Evolutionary conservation across 2,329 filamentous ascomycete species (phyloP).

Genomic region (Ascochyta koolunga): DNA sequence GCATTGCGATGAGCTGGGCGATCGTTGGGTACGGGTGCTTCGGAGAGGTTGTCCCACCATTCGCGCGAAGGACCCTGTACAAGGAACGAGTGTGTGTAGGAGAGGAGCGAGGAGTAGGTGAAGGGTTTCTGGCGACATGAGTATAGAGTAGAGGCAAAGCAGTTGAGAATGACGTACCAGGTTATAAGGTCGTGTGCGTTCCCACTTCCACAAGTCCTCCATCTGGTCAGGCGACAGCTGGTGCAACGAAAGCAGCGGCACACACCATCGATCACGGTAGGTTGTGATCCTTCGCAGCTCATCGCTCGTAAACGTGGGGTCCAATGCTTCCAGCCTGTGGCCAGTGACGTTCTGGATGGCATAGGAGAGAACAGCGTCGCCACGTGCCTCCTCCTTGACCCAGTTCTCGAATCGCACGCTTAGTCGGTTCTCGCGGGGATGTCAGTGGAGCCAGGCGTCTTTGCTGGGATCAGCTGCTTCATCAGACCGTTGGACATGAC

Average conservation of each 20-base stretch:
- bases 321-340: conserved; percentile 45
- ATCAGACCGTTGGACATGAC: conserved; percentile 60
- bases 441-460: conserved; percentile 35
- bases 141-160: background rate
- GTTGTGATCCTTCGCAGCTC: conserved; percentile 55
- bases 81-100: conserved; percentile 46
- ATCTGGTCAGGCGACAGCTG: conserved; percentile 54
- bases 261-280: conserved; percentile 51
- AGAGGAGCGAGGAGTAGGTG: conserved; percentile 45
- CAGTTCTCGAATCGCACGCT: conserved; percentile 41
- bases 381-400: conserved; percentile 54
- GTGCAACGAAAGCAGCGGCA: conserved; percentile 50
- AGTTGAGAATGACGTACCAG: conserved; percentile 23
- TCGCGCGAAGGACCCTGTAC: conserved; percentile 38
- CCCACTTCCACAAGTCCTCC: conserved; percentile 57
- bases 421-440: conserved; percentile 34
- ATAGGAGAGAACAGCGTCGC: conserved; percentile 48
- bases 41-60: conserved; percentile 46
- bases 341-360: conserved; percentile 47
- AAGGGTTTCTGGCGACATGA: conserved; percentile 39
- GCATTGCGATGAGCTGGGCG: conserved; percentile 43
- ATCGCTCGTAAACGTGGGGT: conserved; percentile 52
- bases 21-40: conserved; percentile 42
- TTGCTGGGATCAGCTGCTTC: conserved; percentile 50
- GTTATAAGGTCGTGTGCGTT: conserved; percentile 46